Conservation (phyloP, 2,329 filamentous ascomycete species). For the Colletotrichum limetticola region DNA sequence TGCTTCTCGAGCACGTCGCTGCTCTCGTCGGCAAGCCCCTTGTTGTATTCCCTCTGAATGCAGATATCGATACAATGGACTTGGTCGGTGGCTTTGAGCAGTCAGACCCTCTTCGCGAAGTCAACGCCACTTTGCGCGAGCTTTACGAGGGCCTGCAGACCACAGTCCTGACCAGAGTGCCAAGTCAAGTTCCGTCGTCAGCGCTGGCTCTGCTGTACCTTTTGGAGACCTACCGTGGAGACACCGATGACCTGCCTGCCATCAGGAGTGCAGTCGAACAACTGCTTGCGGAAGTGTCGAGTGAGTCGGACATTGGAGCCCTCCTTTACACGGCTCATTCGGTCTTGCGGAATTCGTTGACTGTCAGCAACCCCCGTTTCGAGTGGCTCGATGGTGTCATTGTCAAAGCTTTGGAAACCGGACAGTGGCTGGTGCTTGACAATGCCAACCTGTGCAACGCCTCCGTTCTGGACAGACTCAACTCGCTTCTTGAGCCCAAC, state of each 20-base stretch:
- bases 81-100: conserved; percentile 97
- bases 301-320: conserved; percentile 56
- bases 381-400: conserved; percentile 97
- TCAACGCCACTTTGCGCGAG: conserved; percentile 65
- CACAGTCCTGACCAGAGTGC: conserved; percentile 60
- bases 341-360: conserved; percentile 63
- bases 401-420: conserved; percentile 85
- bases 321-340: conserved; percentile 60
- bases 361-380: conserved; percentile 81
- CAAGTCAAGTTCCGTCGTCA: conserved; percentile 55
- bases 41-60: conserved; percentile 88
- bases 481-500: conserved; percentile 92
- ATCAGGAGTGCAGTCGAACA: conserved; percentile 52
- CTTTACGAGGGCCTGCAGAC: conserved; percentile 63
- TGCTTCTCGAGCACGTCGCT: conserved; percentile 83
- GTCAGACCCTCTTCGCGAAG: conserved; percentile 80
- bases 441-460: conserved; percentile 97
- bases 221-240: conserved; percentile 55
- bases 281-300: conserved; percentile 53
- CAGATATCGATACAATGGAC: conserved; percentile 97
- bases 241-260: conserved; percentile 48
- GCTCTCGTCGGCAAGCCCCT: conserved; percentile 79
- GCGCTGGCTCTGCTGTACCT: conserved; percentile 63
- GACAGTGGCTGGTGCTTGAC: conserved; percentile 93
- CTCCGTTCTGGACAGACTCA: conserved; percentile 92